Conservation (phyloP, 2,329 filamentous ascomycete genomes). For the Botryotinia convoluta region DNA sequence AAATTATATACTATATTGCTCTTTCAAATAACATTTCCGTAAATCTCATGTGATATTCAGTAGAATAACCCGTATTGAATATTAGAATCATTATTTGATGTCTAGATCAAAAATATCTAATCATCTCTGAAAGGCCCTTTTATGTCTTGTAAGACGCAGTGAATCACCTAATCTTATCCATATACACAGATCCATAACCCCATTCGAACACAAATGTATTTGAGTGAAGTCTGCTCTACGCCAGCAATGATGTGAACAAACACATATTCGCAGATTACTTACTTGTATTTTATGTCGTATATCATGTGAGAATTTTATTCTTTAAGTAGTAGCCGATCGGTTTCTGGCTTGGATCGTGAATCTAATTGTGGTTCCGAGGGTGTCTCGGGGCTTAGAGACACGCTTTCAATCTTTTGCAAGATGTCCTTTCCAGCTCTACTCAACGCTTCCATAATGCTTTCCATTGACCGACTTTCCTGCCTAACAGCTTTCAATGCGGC, state of each 20-base stretch:
- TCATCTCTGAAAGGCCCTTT: background rate
- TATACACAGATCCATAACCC: background rate
- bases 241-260: background rate
- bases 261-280: background rate
- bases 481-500: conserved; percentile 29
- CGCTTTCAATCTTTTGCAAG: conserved; percentile 15
- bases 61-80: background rate
- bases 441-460: conserved; percentile 30
- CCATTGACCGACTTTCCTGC: conserved; percentile 34
- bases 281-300: background rate
- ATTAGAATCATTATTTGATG: background rate
- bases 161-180: background rate
- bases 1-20: background rate
- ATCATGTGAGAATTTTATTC: background rate
- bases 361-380: background rate
- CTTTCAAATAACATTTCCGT: background rate
- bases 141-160: background rate
- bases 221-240: background rate
- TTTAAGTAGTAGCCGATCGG: background rate
- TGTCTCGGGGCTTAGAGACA: background rate
- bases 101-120: background rate
- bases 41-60: background rate
- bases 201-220: background rate
- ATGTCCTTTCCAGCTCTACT: conserved; percentile 26
- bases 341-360: background rate